Evolutionary conservation across 306 rosid genomes (phyloP), one percentile per base, ranked within the genome.

Genomic region (Vicia faba): DNA sequence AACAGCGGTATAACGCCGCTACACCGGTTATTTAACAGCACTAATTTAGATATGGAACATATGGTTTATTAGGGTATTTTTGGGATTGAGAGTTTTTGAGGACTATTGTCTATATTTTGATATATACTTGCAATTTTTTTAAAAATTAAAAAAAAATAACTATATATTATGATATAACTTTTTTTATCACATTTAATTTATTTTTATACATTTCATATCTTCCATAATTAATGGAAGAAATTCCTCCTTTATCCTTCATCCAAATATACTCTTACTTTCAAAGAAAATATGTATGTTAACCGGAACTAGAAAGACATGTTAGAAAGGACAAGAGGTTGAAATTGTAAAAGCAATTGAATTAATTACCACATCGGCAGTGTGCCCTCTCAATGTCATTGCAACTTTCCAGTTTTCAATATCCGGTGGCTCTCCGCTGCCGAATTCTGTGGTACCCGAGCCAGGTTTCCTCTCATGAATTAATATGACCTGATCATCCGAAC

Each of bases 341-440:
- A 64, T 44, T 29, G 33, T 33, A 68, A 65, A 80, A 84, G 75
- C 83, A 76, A 89, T 70, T 68, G 14, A 83, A 85, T 88, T 90
- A 95, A 85, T 88, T 90, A 95, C 99, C 99, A 95, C 97, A 71
- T 95, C 99, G 10, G 99, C 99, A 53, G 96, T 90, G 78, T 95
- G 99, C 66, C 99, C 99, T 81, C 97, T 90, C 90, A 95, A 84
- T 72, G 99, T 90, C 91, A 90, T 79, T 46, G 84, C 85, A 35
- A 90, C 99, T 82, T 95, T 95, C 99, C 99, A 95, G 80, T 95
- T 95, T 78, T 95, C 99, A 64, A 95, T 84, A 64, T 95, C 99
- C 2, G 99, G 99, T 16, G 97, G 91, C 78, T 95, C 99, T 73
- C 99, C 99, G 43, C 99, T 88, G 38, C 99, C 99, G 66, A 95